Conservation (phyloP, 306 rosid species). For the Cucurbita argyrosperma region DNA sequence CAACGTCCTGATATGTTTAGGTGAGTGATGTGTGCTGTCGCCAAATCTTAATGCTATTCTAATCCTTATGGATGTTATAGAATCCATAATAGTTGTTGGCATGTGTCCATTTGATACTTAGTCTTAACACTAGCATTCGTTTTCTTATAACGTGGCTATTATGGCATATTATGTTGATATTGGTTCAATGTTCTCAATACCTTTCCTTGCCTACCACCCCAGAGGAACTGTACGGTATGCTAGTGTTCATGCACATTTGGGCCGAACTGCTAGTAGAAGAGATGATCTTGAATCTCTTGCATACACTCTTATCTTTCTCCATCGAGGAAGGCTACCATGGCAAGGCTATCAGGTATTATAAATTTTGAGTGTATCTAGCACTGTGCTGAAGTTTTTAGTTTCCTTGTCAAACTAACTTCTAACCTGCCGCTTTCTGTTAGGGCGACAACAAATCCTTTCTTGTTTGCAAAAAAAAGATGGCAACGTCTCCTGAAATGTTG, state of each 20-base stretch:
- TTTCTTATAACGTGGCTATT: background rate
- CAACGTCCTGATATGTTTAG: slow-evolving; percentile 97
- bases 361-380: slow-evolving; percentile 3
- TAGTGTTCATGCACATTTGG: slow-evolving; percentile 91
- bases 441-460: slow-evolving; percentile 85
- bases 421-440: slow-evolving; percentile 13
- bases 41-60: background rate
- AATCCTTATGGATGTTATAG: background rate
- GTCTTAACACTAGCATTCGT: background rate
- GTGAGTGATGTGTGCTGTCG: slow-evolving; percentile 16
- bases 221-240: slow-evolving; percentile 98
- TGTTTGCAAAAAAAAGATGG: slow-evolving; percentile 73
- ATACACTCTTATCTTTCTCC: slow-evolving; percentile 80
- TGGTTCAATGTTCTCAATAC: background rate
- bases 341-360: slow-evolving; percentile 74
- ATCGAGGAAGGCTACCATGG: slow-evolving; percentile 85
- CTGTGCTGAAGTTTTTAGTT: background rate
- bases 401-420: background rate
- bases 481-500: slow-evolving; percentile 82
- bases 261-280: slow-evolving; percentile 95
- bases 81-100: background rate
- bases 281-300: slow-evolving; percentile 97
- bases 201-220: background rate
- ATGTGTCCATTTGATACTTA: background rate
- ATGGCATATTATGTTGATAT: background rate